Base-by-base conservation (phyloP, 768 basidiomycete genomes). In the Phylloporus sp. region DNA sequence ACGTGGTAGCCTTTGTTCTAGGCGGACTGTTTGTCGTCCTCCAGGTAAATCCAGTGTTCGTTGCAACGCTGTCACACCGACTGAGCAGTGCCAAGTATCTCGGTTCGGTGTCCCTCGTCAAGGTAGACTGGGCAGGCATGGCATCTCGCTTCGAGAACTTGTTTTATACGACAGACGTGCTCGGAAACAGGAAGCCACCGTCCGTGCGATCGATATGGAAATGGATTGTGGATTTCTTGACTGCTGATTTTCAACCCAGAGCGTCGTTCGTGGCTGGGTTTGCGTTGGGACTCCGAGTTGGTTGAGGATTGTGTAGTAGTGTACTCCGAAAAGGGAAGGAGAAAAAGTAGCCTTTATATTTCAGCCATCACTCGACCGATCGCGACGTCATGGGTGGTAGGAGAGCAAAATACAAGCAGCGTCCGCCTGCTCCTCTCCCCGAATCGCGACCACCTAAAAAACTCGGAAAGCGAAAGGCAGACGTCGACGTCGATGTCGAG, bases 1-100 rank as follows among this genome's bases (percentile, higher is more conserved):
- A 84, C 63, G 73, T 79, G 3, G 66, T 84, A 10, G 95, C 93
- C 0, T 93, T 91, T 69, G 62, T 86, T 34, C 68, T 96, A n/a
- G 95, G 95, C 4, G 92, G 91, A 4, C 71, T 89, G 3, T 98
- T 96, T 54, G 85, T 97, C 18, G 67, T 97, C 36, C 77, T 98
- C 9, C 93, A 95, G 79, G 93, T 91, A 47, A 38, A 79, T 60
- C 11, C 34, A 27, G 8, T 14, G 11, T 22, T 6, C 5, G 2
- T 15, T 28, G 26, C 34, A 15, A 6, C 1, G 7, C 18, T 7
- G 40, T 32, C 31, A n/a, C 34, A 5, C n/a, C 4, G 9, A 13
- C 54, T 57, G 27, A 59, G 28, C 18, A 8, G 4, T 26, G 18
- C 10, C n/a, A 7, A 97, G 92, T 97, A 94, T 65, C 72, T 95